Base-by-base conservation (phyloP, 495 filamentous ascomycete genomes). In the Peziza echinospora region DNA sequence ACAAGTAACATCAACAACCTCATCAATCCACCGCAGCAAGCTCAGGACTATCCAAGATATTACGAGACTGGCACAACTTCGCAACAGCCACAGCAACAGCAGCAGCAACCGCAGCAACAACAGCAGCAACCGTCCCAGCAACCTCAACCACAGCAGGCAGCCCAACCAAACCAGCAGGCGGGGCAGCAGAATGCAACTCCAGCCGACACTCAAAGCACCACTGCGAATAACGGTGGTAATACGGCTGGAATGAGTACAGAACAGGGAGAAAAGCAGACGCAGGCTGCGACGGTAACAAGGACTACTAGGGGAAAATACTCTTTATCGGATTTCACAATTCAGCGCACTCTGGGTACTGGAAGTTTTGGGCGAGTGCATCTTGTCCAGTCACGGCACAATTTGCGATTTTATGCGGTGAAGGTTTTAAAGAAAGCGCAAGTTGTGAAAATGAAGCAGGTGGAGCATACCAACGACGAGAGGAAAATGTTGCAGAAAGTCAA, bases 371-470 rank as follows among this genome's bases (percentile, higher is more conserved):
- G 91, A 39, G 89, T 97, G 22, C 91, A 96, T 56, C 67, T 96
- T 24, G 89, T 96, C 42, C 87, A 96, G 63, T 93, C 85, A 23
- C 85, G 80, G 56, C 91, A 97, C 65, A 97, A 96, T 63, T 78
- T 86, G 63, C 77, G 89, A 41, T 96, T 84, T 70, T 97, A 97
- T 66, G 89, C 89, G 11, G 76, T 97, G 62, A 97, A 97, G 64
- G 91, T 96, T 37, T 63, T 97, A 63, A 96, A 96, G 65, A 97
- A 97, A 71, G 78, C 76, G 44, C 91, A 97, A 63, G 89, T 97
- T 37, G 85, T 96, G 52, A 96, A 92, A 70, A 96, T 96, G 89
- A 96, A 96, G 69, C 91, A 97, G 62, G 82, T 97, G 42, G 91
- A 96, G 60, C 89, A 97, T 63, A 97, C 89, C 47, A 96, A 96